Evolutionary conservation across 352 stramenopile genomes (phyloP).

Genomic region (Thraustotheca clavata): DNA sequence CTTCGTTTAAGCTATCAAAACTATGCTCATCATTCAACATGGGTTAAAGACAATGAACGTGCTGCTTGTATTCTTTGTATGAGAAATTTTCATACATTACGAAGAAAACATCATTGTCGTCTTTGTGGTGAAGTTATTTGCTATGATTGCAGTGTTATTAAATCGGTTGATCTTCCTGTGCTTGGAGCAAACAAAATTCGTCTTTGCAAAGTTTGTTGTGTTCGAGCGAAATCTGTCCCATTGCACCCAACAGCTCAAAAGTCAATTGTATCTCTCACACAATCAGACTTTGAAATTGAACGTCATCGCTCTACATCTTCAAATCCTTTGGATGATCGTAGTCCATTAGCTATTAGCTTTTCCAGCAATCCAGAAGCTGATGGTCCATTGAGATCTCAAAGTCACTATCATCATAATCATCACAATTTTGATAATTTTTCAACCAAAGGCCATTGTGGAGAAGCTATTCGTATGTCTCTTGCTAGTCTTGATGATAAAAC

Average conservation of each 20-base stretch:
- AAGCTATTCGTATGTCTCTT: conserved; percentile 14
- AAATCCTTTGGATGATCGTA: background rate
- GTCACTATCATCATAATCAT: background rate
- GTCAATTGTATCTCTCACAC: background rate
- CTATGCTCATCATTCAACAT: conserved; percentile 63
- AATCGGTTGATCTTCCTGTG: conserved; percentile 58
- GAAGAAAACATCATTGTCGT: conserved; percentile 74
- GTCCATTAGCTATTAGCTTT: background rate
- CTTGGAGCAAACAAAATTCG: conserved; percentile 71
- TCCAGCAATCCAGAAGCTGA: too few species aligned
- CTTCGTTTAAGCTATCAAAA: conserved; percentile 63
- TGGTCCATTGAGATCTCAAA: background rate
- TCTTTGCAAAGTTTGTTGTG: conserved; percentile 72
- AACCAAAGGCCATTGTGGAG: conserved; percentile 16
- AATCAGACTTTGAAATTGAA: background rate
- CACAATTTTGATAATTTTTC: conserved; percentile 18
- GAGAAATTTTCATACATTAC: conserved; percentile 63
- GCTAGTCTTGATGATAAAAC: conserved; percentile 12
- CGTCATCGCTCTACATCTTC: background rate
- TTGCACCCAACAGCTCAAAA: conserved; percentile 24
- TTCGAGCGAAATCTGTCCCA: conserved; percentile 61
- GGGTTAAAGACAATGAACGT: conserved; percentile 67
- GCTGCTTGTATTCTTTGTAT: conserved; percentile 66
- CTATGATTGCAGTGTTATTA: conserved; percentile 66
- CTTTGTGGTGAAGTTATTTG: conserved; percentile 74